These are phyloP conservation scores for Blastomyces parvus DNA, from an alignment of 2,329 filamentous ascomycete genomes.

Conservation along the genomic window DNA sequence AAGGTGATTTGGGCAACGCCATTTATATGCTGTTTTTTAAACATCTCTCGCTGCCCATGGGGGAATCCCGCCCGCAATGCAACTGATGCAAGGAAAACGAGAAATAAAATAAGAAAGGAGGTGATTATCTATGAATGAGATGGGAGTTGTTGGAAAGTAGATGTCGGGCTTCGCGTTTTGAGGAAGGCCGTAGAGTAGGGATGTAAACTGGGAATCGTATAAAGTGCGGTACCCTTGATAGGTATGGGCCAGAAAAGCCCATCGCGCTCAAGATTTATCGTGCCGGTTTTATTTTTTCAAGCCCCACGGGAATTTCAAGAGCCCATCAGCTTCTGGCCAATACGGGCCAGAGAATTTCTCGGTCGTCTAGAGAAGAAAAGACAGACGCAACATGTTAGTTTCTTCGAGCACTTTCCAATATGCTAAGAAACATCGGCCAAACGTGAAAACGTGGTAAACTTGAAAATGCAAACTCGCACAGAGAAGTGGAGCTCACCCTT, in stretches of 20 bases:
- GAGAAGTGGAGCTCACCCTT: not conserved
- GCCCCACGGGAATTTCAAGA: conserved; percentile 17
- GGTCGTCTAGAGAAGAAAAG: conserved; percentile 6
- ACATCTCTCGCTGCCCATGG: not conserved
- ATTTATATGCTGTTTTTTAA: not conserved
- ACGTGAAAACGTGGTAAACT: not conserved
- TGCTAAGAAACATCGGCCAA: not conserved
- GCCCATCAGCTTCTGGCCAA: conserved; percentile 31
- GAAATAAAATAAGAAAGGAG: not conserved
- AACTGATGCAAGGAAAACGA: not conserved
- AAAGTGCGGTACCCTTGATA: not conserved
- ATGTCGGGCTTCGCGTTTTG: not conserved
- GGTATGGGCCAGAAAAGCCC: not conserved
- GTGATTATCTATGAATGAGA: no score
- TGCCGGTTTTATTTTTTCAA: not conserved
- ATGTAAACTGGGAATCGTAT: not conserved
- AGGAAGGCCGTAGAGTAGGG: not conserved
- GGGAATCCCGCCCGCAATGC: not conserved
- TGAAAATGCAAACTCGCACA: not conserved
- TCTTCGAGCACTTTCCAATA: not conserved
- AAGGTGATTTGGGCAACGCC: not conserved
- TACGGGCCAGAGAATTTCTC: conserved; percentile 25
- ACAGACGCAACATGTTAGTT: conserved; percentile 1
- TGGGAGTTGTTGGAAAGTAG: not conserved
- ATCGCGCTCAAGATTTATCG: not conserved